A percentile compares a stretch with the other conserved stretches of the same genome.
phyloP scores from a whole-genome alignment of 768 basidiomycete genomes.

The Tulasnella sp. region DNA sequence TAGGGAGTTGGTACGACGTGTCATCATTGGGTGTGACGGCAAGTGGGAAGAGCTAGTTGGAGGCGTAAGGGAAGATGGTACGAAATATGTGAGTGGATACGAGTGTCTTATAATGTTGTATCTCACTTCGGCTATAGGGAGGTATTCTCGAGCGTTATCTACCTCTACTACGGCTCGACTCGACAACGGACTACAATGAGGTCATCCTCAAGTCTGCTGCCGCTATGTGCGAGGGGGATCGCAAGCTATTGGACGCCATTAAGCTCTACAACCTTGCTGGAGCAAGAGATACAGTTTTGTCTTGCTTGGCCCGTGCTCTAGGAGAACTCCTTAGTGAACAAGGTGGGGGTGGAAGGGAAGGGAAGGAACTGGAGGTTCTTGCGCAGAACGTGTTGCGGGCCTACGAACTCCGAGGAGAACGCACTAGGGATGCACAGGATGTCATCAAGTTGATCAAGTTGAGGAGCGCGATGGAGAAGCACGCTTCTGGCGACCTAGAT shows the following conservation, averaged over 20 bases:
- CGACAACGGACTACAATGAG: slow-evolving; percentile 58
- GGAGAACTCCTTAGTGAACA: slow-evolving; percentile 70
- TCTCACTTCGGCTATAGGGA: slow-evolving; percentile 35
- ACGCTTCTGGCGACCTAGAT: slow-evolving; percentile 59
- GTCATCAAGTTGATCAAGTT: slow-evolving; percentile 65
- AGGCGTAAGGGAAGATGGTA: slow-evolving; percentile 80
- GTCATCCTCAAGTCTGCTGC: slow-evolving; percentile 78
- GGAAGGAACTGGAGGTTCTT: slow-evolving; percentile 53
- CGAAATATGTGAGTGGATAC: slow-evolving; percentile 56
- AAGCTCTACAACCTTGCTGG: slow-evolving; percentile 92
- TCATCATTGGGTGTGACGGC: slow-evolving; percentile 67
- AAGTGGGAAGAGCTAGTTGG: slow-evolving; percentile 92
- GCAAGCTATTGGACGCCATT: slow-evolving; percentile 71
- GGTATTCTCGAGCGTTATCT: slow-evolving; percentile 82
- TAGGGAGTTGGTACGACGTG: slow-evolving; percentile 67
- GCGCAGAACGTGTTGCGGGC: slow-evolving; percentile 68
- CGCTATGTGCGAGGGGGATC: slow-evolving; percentile 65
- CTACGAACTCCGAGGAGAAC: slow-evolving; percentile 65
- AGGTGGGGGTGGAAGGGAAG: slow-evolving; percentile 44
- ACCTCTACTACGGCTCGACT: slow-evolving; percentile 52
- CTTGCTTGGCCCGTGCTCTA: slow-evolving; percentile 75
- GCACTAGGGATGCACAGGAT: slow-evolving; percentile 58
- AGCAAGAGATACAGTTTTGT: slow-evolving; percentile 76
- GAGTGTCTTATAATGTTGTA: background rate
- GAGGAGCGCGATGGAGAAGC: slow-evolving; percentile 67